phyloP scores from a whole-genome alignment of 2,329 filamentous ascomycete genomes.

The Leptoxyphium fumago region DNA sequence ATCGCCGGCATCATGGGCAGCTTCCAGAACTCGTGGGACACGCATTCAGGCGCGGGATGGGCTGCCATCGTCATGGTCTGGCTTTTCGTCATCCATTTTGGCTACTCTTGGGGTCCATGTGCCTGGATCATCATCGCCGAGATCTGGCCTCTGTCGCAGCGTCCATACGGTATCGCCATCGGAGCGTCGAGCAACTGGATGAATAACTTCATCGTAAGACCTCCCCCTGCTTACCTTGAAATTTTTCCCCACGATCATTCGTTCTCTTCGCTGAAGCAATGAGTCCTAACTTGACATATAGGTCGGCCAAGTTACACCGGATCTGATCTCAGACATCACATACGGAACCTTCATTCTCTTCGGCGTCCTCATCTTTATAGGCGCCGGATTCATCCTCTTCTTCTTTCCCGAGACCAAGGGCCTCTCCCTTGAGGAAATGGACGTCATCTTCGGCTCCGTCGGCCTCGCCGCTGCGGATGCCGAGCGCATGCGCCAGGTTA shows the following conservation, averaged over 20 bases:
- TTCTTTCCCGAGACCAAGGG: slow-evolving; percentile 42
- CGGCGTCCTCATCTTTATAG: slow-evolving; percentile 47
- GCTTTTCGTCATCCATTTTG: slow-evolving; percentile 62
- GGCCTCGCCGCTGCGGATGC: slow-evolving; percentile 52
- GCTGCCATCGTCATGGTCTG: slow-evolving; percentile 54
- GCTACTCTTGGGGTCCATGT: slow-evolving; percentile 60
- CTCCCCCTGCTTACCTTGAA: neutral
- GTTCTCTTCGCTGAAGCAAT: neutral
- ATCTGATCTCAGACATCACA: slow-evolving; percentile 48
- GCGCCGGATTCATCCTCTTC: slow-evolving; percentile 40
- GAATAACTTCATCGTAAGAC: slow-evolving; percentile 47
- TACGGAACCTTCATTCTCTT: slow-evolving; percentile 64
- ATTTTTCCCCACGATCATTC: slow-evolving; percentile 5
- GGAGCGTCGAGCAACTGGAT: slow-evolving; percentile 39
- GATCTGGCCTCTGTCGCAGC: slow-evolving; percentile 56
- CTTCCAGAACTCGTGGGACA: slow-evolving; percentile 43
- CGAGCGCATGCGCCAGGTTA: slow-evolving; percentile 60
- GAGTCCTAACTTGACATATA: slow-evolving; percentile 28
- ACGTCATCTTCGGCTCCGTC: slow-evolving; percentile 26
- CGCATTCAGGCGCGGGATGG: slow-evolving; percentile 52
- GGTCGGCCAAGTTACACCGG: slow-evolving; percentile 54
- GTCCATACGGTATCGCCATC: slow-evolving; percentile 56
- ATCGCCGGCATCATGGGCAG: slow-evolving; percentile 46
- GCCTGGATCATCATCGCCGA: slow-evolving; percentile 57
- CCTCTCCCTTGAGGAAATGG: slow-evolving; percentile 31